phyloP scores from a whole-genome alignment of 345 rosid species.

The Eucalyptus cloeziana region DNA sequence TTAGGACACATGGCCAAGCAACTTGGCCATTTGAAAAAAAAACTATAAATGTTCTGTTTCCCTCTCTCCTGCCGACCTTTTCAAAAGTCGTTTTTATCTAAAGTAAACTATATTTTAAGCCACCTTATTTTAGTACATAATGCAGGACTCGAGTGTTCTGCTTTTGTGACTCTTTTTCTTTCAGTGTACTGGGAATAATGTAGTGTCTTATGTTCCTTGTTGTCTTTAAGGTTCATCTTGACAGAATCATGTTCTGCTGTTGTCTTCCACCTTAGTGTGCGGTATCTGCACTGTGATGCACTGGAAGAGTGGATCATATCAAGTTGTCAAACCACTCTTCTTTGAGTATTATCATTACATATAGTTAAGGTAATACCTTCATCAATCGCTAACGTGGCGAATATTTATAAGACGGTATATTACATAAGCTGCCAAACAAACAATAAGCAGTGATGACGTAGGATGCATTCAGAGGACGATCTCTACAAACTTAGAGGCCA shows the following conservation, averaged over 20 bases:
- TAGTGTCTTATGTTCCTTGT: neutral
- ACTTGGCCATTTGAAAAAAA: neutral
- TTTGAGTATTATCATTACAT: too few species aligned
- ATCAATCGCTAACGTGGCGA: too few species aligned
- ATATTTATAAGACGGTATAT: too few species aligned
- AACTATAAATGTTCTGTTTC: neutral
- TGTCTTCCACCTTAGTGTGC: neutral
- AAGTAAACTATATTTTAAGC: neutral
- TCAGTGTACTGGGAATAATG: rapidly evolving
- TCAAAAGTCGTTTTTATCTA: neutral
- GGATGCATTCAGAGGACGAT: too few species aligned
- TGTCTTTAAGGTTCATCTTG: neutral
- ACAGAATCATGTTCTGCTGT: neutral
- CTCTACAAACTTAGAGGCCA: too few species aligned
- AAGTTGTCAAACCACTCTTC: too few species aligned
- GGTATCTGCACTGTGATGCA: neutral
- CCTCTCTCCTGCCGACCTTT: neutral
- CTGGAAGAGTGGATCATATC: too few species aligned
- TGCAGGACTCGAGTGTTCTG: neutral
- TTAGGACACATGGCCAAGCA: neutral
- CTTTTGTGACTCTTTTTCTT: neutral
- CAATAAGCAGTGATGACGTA: too few species aligned
- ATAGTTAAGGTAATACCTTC: too few species aligned
- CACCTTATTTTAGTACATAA: neutral
- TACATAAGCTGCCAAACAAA: too few species aligned